Evolutionary conservation across 2,329 filamentous ascomycete genomes (phyloP).

Genomic region (Apiospora saccharicola): DNA sequence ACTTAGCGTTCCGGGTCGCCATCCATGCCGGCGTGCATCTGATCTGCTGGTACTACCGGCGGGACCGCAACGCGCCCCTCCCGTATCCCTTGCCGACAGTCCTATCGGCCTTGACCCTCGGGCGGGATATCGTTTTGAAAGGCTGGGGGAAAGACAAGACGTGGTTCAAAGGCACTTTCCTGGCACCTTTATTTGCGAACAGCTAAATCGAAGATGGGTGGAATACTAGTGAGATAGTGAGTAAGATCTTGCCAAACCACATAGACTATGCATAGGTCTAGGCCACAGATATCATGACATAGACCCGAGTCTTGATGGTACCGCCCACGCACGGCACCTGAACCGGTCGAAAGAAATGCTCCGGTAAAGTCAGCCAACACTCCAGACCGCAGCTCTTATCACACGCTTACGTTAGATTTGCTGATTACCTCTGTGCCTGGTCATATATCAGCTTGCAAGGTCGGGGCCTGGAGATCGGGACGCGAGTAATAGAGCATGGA

Average conservation of each 20-base stretch:
- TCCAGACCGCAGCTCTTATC: too few species aligned
- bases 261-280: not conserved
- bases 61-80: conserved; percentile 26
- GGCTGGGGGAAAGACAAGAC: conserved; percentile 28
- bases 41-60: conserved; percentile 39
- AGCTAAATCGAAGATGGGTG: too few species aligned
- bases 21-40: conserved; percentile 52
- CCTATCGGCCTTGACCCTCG: conserved; percentile 23
- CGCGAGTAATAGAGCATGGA: not conserved
- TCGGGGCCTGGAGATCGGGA: not conserved
- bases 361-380: not conserved
- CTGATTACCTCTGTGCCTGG: not conserved
- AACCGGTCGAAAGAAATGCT: not conserved
- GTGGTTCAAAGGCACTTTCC: conserved; percentile 10
- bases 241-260: not conserved
- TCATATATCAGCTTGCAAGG: not conserved
- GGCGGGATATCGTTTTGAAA: conserved; percentile 30
- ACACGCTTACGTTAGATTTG: not conserved
- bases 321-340: not conserved
- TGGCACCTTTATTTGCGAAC: not conserved
- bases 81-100: conserved; percentile 23
- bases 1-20: conserved; percentile 48
- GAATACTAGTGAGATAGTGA: not conserved
- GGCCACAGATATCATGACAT: not conserved
- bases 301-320: not conserved